These are phyloP conservation scores for Penicillium sp. DNA, from an alignment of 2,329 filamentous ascomycete genomes.

Conservation along the genomic window DNA sequence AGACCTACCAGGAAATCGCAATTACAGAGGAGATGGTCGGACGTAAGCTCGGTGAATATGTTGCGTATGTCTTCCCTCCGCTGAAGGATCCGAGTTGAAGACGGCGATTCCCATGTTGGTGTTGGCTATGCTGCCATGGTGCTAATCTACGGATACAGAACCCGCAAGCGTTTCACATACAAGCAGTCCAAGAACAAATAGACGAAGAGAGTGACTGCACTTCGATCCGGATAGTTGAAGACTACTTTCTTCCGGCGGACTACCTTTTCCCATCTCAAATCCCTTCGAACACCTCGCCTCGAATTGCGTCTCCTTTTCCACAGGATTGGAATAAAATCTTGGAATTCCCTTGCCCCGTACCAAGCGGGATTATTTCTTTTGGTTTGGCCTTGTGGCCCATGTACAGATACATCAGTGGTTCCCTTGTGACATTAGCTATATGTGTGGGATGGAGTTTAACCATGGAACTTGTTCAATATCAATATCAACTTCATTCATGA, in stretches of 20 bases:
- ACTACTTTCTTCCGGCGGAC: background rate
- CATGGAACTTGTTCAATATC: conserved; percentile 15
- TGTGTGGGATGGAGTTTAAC: conserved; percentile 24
- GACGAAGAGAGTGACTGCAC: background rate
- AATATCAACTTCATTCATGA: conserved; percentile 9
- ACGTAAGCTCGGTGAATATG: conserved; percentile 91
- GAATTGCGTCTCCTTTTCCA: background rate
- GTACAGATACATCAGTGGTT: conserved; percentile 26
- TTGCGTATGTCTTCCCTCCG: conserved; percentile 62
- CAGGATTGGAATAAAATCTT: background rate
- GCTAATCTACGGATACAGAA: conserved; percentile 46
- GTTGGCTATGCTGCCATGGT: background rate
- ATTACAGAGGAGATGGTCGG: conserved; percentile 97
- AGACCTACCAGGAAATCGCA: conserved; percentile 75
- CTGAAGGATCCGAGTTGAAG: background rate
- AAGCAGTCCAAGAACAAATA: conserved; percentile 72
- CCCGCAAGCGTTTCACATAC: conserved; percentile 67
- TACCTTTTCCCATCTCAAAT: background rate
- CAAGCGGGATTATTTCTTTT: conserved; percentile 9
- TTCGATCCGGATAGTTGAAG: background rate
- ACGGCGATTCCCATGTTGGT: background rate
- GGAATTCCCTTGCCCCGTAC: background rate
- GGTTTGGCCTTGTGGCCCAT: conserved; percentile 19
- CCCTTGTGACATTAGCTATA: conserved; percentile 23
- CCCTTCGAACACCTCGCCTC: background rate